These are phyloP conservation scores for Przewalskia tangutica DNA, from an alignment of 257 asterid species.

Conservation along the genomic window DNA sequence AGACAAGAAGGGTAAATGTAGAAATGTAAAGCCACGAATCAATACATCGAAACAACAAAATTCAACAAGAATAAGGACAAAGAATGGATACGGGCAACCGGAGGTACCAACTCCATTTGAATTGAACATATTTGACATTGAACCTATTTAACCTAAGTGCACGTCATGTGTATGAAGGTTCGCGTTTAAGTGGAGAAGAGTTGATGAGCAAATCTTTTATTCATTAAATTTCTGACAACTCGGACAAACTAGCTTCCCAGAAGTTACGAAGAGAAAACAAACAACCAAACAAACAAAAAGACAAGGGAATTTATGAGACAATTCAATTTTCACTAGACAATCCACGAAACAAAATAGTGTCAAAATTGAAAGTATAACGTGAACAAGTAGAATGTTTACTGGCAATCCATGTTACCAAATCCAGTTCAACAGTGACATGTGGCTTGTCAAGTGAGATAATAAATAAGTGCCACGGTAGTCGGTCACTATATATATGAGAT, in stretches of 20 bases:
- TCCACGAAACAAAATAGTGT: not conserved
- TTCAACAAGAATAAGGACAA: too few relatives aligned
- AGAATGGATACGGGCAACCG: too few relatives aligned
- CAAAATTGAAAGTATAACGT: not conserved
- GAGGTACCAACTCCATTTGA: too few relatives aligned
- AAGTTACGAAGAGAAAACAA: not conserved
- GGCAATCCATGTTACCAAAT: not conserved
- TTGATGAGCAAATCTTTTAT: not conserved
- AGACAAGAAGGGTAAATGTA: too few relatives aligned
- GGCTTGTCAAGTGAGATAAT: conserved; percentile 8
- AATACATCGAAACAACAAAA: too few relatives aligned
- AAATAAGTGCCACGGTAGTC: not conserved
- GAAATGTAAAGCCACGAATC: too few relatives aligned
- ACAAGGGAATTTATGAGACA: not conserved
- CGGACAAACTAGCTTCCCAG: not conserved
- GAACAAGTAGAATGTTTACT: not conserved
- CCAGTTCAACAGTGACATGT: conserved; percentile 11
- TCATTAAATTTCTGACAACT: not conserved
- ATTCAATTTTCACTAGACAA: not conserved
- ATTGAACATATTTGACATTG: too few relatives aligned
- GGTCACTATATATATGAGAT: not conserved
- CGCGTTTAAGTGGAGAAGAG: not conserved
- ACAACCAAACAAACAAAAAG: not conserved
- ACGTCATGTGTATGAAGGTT: not conserved
- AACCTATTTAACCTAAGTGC: too few relatives aligned